Evolutionary conservation across 2,329 filamentous ascomycete genomes (phyloP), one percentile per base, ranked within the genome.

Genomic region (Alternaria arborescens): DNA sequence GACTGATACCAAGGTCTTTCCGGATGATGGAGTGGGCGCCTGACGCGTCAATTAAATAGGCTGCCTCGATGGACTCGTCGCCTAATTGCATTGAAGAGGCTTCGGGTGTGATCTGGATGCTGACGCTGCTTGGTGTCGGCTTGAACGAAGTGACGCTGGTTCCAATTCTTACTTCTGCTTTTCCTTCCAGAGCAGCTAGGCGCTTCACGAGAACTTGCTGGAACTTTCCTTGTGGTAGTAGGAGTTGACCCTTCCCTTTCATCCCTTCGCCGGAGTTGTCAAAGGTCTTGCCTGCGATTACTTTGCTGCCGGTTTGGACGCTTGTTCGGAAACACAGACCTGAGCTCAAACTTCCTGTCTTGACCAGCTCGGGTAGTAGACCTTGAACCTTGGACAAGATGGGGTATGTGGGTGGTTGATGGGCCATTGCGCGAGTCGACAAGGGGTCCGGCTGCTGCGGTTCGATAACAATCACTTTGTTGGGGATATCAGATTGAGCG

Each of bases 351-450:
- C 69, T 65, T 4, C 70, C 73, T 0, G 65, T 62, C 26, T 67
- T 70, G 8, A 74, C 61, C 22, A 81, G 69, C 30, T 79, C 76
- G 0, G 76, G 70, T 18, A 80, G 67, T 2, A 82, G 62, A 2
- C 75, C 78, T 8, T 78, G 61, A 2, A 71, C 75, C 20, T 73
- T 69, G 0, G 73, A 70, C 57, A 82, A 74, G 12, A 80, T 75
- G 0, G 78, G 77, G 40, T 80, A 79, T 0, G 80, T 76, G 2
- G 76, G 74, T 8, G 80, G 78, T 59, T 80, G 77, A 58, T 82
- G 80, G 3, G 80, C 78, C 61, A 80, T 80, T 56, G 80, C 80
- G 48, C 79, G 76, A 14, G 80, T 79, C 6, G 77, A 76, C 7
- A 70, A 61, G 5, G 64, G 64, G 26, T 72, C 69, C 0, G 73